Evolutionary conservation across 2,329 filamentous ascomycete species (phyloP), one percentile per base, ranked within the genome.

Genomic region (Colletotrichum musicola): DNA sequence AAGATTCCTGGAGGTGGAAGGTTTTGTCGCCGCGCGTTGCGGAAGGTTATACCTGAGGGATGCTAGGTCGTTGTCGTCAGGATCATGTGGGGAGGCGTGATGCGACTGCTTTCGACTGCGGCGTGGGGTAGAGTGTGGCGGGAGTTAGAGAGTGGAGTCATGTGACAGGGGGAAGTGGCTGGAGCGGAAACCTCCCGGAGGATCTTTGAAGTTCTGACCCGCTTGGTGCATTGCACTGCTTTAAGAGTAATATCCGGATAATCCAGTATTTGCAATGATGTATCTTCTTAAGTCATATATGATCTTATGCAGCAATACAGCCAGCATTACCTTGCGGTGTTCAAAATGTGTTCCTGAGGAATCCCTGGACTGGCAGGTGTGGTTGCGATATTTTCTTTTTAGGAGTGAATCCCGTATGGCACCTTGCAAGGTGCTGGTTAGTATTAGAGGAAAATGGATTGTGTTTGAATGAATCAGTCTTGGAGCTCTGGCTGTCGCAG

Each of bases 21-120:
- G 30, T 35, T 35, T 35, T 46, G 44, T 46, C 18, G 14, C 44
- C 16, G 18, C 13, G 44, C 44, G 44, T 18, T 46, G 35, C 22
- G 47, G 18, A 61, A 38, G 40, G 12, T 53, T 50, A 49, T n/a
- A 22, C 18, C 16, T 12, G 42, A 49, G 10, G 27, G 53, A 9
- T 20, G 7, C 10, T n/a, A 64, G 49, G 55, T 68, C 49, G 55
- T 60, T 67, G 65, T 68, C 65, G 62, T 68, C 66, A 68, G 62
- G 42, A 65, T 68, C 62, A 65, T 65, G 66, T 68, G 66, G 65
- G 62, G 65, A 65, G 53, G 27, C 59, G 22, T 60, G 65, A 64
- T 68, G 61, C 40, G 61, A 68, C 53, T 25, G 22, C 22, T 25
- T 25, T 25, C 22, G 22, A 35, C 46, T 47, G 40, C 30, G 53